Base-by-base conservation (phyloP, 768 basidiomycete species). In the Naganishia randhawae region DNA sequence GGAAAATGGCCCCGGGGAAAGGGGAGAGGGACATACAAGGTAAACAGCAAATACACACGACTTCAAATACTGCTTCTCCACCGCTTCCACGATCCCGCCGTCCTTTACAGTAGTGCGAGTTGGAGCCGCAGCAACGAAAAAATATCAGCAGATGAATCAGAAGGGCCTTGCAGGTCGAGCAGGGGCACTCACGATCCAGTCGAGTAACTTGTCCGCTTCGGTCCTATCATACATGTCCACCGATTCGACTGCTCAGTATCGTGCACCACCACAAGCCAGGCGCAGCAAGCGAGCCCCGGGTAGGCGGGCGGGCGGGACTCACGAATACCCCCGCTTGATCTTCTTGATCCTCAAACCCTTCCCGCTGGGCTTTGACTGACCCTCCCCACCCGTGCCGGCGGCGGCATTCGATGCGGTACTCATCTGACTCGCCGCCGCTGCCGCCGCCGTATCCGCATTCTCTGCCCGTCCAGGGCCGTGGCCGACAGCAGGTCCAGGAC, bases 181-280 rank as follows among this genome's bases (percentile, higher is more conserved):
- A 27, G 52, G 61, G 25, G 42, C n/a, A 63, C 69, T 62, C 22
- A 70, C 69, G 17, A 70, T 31, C 69, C 69, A 70, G 19, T 66
- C 65, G 35, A 70, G 50, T 4, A 70, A 27, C 31, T 66, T 70
- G 53, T 70, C 69, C 29, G 69, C 69, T 63, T 70, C 69, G 25
- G 64, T 55, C n/a, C 69, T 70, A 25, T 27, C 50, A 29, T 11
- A 2, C n/a, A n/a, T n/a, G n/a, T n/a, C 16, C 14, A 33, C 39
- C 11, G 31, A 66, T 39, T 10, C 51, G 41, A 19, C 41, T 19
- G 19, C 10, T 42, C 41, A 42, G 41, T 10, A 42, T 10, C 41
- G 19, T 42, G 41, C 27, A 9, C n/a, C n/a, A n/a, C n/a, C 29
- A 29, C 22, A 37, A 25, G 35, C 35, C 55, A 35, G 22, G 35